These are phyloP conservation scores for Salmacisia buchloeana DNA, from an alignment of 1,284 basidiomycete genomes.

Conservation along the genomic window DNA sequence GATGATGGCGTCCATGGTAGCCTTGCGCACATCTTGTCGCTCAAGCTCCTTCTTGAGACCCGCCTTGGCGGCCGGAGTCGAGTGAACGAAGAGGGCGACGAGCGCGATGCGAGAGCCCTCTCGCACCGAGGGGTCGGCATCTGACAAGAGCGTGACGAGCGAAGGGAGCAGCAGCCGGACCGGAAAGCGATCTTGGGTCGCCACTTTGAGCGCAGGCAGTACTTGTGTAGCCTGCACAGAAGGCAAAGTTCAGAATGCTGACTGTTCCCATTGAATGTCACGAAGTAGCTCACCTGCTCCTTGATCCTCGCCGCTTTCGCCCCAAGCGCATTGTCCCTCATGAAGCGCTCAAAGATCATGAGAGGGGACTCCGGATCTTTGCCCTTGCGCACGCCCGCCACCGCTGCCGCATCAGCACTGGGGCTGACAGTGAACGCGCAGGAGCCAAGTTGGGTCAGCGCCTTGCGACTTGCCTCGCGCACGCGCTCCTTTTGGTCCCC, in stretches of 20 bases:
- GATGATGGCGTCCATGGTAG: constrained; percentile 60
- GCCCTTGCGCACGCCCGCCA: constrained; percentile 56
- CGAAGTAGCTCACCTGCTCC: constrained; percentile 19
- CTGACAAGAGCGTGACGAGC: constrained; percentile 79
- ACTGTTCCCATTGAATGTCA: background rate
- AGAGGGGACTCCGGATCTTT: constrained; percentile 72
- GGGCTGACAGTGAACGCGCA: constrained; percentile 60
- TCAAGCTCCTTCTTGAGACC: constrained; percentile 88
- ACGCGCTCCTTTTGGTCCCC: constrained; percentile 70
- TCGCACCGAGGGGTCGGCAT: constrained; percentile 81
- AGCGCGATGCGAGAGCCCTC: constrained; percentile 74
- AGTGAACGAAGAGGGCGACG: constrained; percentile 75
- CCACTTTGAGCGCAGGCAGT: constrained; percentile 18
- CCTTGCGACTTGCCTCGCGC: constrained; percentile 69
- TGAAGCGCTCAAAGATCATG: constrained; percentile 45
- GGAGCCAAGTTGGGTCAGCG: constrained; percentile 65
- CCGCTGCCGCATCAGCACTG: constrained; percentile 50
- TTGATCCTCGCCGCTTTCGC: constrained; percentile 9
- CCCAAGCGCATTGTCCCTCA: constrained; percentile 32
- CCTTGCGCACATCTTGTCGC: constrained; percentile 76
- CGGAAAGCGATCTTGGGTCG: constrained; percentile 58
- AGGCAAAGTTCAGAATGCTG: background rate
- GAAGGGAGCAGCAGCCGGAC: constrained; percentile 73
- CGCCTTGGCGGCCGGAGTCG: constrained; percentile 73
- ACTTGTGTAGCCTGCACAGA: constrained; percentile 21